Evolutionary conservation across 2,329 filamentous ascomycete species (phyloP), one percentile per base, ranked within the genome.

Genomic region (Parastagonospora nodorum): DNA sequence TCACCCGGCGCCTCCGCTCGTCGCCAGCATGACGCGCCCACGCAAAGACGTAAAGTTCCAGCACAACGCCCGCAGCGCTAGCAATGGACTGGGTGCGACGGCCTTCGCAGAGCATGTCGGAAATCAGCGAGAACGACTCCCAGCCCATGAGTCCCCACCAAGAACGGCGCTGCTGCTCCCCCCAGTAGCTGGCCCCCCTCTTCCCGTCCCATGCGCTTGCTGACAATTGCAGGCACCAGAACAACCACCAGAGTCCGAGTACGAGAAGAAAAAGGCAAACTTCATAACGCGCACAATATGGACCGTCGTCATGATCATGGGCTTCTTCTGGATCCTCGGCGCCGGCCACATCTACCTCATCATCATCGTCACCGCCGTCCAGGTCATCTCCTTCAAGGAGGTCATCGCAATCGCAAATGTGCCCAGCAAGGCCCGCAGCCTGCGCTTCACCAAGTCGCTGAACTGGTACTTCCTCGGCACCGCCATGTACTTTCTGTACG

Each of bases 381-480:
- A 99, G 77, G 93, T 99, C 73, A 84, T 99, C 64, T 97, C 90
- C 49, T 99, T 97, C 85, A 97, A 97, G 80, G 94, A 99, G 77
- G 94, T 99, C 67, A 97, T 99, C 71, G 92, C 93, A 58, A 97
- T 99, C 67, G 89, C 93, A 63, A 96, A 93, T 72, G 91, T 97
- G 7, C 92, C 94, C 46, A 96, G 90, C 74, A 87, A 89, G 68
- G 92, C 92, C 57, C 88, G 93, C 69, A 91, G 93, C 72, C 82
- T 99, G 54, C 89, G 89, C 51, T 96, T 96, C 65, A 97, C 93
- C 60, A 97, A 97, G 80, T 92, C 90, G 61, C 80, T 99, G 65
- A 97, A 97, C 77, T 99, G 94, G 94, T 99, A 99, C 76, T 99
- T 96, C 80, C 83, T 99, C 46, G 94, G 92, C n/a, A 91, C 90